Conservation (phyloP, 1,284 basidiomycete genomes). For the Rhodotorula sp. region DNA sequence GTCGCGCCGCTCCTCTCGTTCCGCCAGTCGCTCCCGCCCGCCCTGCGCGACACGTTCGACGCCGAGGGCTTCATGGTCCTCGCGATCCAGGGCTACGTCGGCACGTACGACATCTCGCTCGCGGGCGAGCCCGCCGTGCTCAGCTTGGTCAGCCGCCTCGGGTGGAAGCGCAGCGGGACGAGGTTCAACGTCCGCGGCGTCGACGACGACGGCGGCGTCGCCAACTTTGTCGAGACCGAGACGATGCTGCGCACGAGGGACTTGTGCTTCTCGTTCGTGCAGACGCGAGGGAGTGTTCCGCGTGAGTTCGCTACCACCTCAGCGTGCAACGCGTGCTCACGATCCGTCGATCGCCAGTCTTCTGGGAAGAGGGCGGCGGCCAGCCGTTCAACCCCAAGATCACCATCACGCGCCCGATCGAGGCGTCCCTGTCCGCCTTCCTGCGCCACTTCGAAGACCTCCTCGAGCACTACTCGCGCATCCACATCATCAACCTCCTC, state of each 20-base stretch:
- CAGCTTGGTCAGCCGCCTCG: constrained; percentile 79
- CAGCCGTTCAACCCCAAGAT: constrained; percentile 74
- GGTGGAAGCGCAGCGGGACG: constrained; percentile 94
- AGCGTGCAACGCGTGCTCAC: neutral
- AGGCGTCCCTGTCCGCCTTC: constrained; percentile 91
- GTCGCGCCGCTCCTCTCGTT: constrained; percentile 57
- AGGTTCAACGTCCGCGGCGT: constrained; percentile 96
- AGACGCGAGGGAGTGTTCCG: constrained; percentile 91
- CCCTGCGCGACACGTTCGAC: constrained; percentile 50
- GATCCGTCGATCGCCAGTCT: constrained; percentile 60
- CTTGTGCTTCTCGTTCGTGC: constrained; percentile 83
- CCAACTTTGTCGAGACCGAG: constrained; percentile 98
- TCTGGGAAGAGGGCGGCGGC: constrained; percentile 96
- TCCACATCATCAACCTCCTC: constrained; percentile 55
- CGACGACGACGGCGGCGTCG: constrained; percentile 95
- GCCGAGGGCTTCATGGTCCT: constrained; percentile 59
- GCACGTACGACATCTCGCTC: constrained; percentile 69
- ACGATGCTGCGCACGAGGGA: constrained; percentile 76
- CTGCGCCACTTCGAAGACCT: constrained; percentile 88
- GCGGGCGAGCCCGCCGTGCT: constrained; percentile 63
- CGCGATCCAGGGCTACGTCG: constrained; percentile 87
- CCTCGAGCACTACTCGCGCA: constrained; percentile 40
- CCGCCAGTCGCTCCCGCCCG: constrained; percentile 51
- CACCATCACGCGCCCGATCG: constrained; percentile 87
- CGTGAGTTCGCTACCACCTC: constrained; percentile 58